Percentiles rank a stretch among this genome's conserved stretches.
phyloP scores from a whole-genome alignment of 2,329 filamentous ascomycete species.

The Colletotrichum chlorophyti region DNA sequence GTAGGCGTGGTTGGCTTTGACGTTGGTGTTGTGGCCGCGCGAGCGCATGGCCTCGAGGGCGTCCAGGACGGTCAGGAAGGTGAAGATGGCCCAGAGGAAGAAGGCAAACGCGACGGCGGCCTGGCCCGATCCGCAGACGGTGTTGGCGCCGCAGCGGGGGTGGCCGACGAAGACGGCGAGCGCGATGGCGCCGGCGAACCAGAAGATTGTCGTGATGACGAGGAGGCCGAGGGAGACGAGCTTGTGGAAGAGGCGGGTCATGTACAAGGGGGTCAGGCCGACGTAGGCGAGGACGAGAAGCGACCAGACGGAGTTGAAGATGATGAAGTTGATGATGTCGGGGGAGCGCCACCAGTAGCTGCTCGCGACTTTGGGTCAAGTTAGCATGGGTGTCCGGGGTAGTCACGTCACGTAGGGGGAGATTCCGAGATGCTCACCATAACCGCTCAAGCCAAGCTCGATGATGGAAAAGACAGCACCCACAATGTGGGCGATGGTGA shows the following conservation, averaged over 20 bases:
- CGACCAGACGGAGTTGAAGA: slow-evolving; percentile 83
- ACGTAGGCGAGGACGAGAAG: slow-evolving; percentile 75
- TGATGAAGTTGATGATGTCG: slow-evolving; percentile 73
- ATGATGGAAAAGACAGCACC: slow-evolving; percentile 75
- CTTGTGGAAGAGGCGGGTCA: slow-evolving; percentile 66
- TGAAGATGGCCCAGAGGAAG: slow-evolving; percentile 64
- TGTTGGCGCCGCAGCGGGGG: slow-evolving; percentile 57
- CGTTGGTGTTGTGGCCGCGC: slow-evolving; percentile 40
- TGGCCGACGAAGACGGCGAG: slow-evolving; percentile 70
- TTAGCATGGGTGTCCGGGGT: no score
- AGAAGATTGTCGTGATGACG: slow-evolving; percentile 80
- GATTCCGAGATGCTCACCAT: slow-evolving; percentile 61
- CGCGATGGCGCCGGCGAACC: slow-evolving; percentile 87
- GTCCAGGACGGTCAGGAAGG: slow-evolving; percentile 54
- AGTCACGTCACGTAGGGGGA: no score
- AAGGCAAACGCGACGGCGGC: slow-evolving; percentile 72
- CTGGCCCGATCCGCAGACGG: slow-evolving; percentile 65
- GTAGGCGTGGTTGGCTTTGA: slow-evolving; percentile 27
- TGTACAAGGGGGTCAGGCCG: slow-evolving; percentile 68
- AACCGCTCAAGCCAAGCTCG: slow-evolving; percentile 76
- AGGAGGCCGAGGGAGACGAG: slow-evolving; percentile 73
- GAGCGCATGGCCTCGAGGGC: slow-evolving; percentile 50
- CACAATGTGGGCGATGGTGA: slow-evolving; percentile 55
- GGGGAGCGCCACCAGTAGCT: slow-evolving; percentile 49
- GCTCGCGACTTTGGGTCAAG: slow-evolving; percentile 60